Conservation (phyloP, 1,284 basidiomycete species). For the Marasmius fiardii region DNA sequence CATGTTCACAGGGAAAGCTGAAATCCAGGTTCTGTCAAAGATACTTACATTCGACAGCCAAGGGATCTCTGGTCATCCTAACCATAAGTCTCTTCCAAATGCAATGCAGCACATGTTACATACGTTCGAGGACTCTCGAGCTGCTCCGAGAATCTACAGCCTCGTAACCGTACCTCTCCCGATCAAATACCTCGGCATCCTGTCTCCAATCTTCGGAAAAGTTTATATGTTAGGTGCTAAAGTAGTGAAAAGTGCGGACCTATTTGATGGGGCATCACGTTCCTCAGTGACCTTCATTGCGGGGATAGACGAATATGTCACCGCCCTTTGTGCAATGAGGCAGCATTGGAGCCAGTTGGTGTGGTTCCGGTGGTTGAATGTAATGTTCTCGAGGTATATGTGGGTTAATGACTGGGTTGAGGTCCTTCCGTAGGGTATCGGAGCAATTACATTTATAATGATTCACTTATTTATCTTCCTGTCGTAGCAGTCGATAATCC, state of each 20-base stretch:
- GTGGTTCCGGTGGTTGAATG: constrained; percentile 90
- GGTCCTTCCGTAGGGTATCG: constrained; percentile 16
- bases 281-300: constrained; percentile 43
- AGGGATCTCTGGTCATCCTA: constrained; percentile 88
- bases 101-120: constrained; percentile 48
- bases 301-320: constrained; percentile 51
- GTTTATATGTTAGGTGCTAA: constrained; percentile 30
- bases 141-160: constrained; percentile 46
- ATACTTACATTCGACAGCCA: constrained; percentile 87
- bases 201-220: constrained; percentile 47
- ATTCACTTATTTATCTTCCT: not conserved
- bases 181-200: constrained; percentile 59
- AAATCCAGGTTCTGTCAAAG: constrained; percentile 34
- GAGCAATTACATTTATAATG: not conserved
- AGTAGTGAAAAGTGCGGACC: constrained; percentile 10
- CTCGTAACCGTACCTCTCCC: constrained; percentile 59
- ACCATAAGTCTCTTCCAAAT: constrained; percentile 77
- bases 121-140: constrained; percentile 19
- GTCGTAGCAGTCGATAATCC: constrained; percentile 17
- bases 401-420: constrained; percentile 85
- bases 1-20: constrained; percentile 2
- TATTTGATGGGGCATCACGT: no score
- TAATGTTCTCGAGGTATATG: constrained; percentile 85
- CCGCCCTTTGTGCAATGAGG: constrained; percentile 68
- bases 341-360: constrained; percentile 76